Conservation (phyloP, 495 filamentous ascomycete genomes). For the Penicillium crystallinum region DNA sequence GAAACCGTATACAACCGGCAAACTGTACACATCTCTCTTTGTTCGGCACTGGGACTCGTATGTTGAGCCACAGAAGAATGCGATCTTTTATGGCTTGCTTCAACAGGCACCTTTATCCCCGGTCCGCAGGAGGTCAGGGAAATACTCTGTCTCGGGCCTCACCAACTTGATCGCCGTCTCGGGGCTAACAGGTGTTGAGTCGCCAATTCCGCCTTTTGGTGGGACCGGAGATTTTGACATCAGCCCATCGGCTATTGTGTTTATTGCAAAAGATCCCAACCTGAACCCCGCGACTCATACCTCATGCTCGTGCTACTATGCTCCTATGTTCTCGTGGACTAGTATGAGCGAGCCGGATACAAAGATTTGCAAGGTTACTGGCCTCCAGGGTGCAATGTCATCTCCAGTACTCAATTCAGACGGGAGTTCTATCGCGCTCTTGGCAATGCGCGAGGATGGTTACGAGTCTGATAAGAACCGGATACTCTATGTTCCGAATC, state of each 20-base stretch:
- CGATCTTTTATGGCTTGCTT: slow-evolving; percentile 69
- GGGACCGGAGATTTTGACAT: slow-evolving; percentile 57
- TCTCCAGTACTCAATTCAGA: slow-evolving; percentile 72
- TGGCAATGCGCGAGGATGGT: slow-evolving; percentile 70
- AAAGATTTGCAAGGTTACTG: slow-evolving; percentile 33
- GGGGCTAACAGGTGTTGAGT: slow-evolving; percentile 42
- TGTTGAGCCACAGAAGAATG: slow-evolving; percentile 56
- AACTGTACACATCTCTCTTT: slow-evolving; percentile 51
- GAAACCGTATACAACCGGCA: slow-evolving; percentile 47
- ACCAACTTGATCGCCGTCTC: slow-evolving; percentile 46
- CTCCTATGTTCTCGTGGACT: slow-evolving; percentile 55
- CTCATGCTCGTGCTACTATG: slow-evolving; percentile 58
- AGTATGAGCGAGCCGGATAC: slow-evolving; percentile 45
- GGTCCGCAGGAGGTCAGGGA: slow-evolving; percentile 33
- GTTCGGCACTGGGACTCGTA: slow-evolving; percentile 62
- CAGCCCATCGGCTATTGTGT: slow-evolving; percentile 56
- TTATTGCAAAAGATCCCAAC: slow-evolving; percentile 79
- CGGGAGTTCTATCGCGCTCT: slow-evolving; percentile 70
- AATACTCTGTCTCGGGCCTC: slow-evolving; percentile 42
- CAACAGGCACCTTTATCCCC: slow-evolving; percentile 41
- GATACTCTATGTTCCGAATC: slow-evolving; percentile 61
- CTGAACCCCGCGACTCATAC: slow-evolving; percentile 77
- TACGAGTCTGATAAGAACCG: slow-evolving; percentile 89
- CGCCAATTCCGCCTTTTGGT: slow-evolving; percentile 56
- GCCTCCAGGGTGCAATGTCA: slow-evolving; percentile 65